phyloP scores from a whole-genome alignment of 345 rosid species.

The Melastoma malabathricum region DNA sequence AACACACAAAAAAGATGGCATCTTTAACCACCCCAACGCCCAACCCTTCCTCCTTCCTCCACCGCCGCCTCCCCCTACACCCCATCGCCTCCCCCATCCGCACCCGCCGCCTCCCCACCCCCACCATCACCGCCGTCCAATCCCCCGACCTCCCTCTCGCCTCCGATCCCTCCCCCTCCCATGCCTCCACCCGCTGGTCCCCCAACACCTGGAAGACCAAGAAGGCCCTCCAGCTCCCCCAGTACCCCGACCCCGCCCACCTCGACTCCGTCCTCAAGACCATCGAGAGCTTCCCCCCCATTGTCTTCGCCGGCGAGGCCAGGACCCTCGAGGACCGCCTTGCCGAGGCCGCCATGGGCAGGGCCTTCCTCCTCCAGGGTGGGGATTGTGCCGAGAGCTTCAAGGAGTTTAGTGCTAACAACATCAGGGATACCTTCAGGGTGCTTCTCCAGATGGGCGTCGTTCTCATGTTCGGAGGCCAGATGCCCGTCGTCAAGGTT shows the following conservation, averaged over 20 bases:
- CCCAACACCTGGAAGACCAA: slow-evolving; percentile 15
- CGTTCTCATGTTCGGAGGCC: slow-evolving; percentile 19
- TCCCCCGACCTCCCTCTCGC: slow-evolving; percentile 11
- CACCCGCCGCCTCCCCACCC: slow-evolving; percentile 8
- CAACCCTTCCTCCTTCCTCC: slow-evolving; percentile 30
- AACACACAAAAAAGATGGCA: too few relatives aligned
- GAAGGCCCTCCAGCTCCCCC: slow-evolving; percentile 17
- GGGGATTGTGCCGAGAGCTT: slow-evolving; percentile 25
- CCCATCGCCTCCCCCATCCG: slow-evolving; percentile 8
- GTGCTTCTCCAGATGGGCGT: slow-evolving; percentile 19
- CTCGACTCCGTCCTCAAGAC: slow-evolving; percentile 14
- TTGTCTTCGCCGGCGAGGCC: slow-evolving; percentile 22
- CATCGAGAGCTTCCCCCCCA: slow-evolving; percentile 18
- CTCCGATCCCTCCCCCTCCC: neutral
- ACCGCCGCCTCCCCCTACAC: slow-evolving; percentile 13
- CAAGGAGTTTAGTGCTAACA: slow-evolving; percentile 22
- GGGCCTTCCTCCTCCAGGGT: slow-evolving; percentile 19
- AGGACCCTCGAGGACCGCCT: slow-evolving; percentile 15
- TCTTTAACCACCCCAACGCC: slow-evolving; percentile 6
- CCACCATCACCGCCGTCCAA: slow-evolving; percentile 17
- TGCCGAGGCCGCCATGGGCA: slow-evolving; percentile 21
- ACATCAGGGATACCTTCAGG: slow-evolving; percentile 23
- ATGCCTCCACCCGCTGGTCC: slow-evolving; percentile 4
- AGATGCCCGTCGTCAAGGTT: slow-evolving; percentile 18
- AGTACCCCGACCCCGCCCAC: slow-evolving; percentile 14